Percentiles rank a stretch among this genome's conserved stretches.
Conservation (phyloP, 2,329 filamentous ascomycete genomes). For the Fusarium scirpi region DNA sequence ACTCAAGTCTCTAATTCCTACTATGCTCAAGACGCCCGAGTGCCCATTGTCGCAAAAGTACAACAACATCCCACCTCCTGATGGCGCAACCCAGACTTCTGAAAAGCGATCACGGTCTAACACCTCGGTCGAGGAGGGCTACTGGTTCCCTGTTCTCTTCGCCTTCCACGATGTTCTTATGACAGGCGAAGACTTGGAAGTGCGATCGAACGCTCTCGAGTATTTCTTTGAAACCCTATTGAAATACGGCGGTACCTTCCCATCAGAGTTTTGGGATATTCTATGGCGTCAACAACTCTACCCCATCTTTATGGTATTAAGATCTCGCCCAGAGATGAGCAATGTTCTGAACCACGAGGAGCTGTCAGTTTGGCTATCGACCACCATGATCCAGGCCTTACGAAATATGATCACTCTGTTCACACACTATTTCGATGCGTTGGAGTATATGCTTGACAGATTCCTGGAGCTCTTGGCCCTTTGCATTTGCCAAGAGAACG, state of each 20-base stretch:
- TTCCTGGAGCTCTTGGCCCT: conserved; percentile 94
- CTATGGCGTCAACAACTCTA: conserved; percentile 97
- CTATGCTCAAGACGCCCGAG: conserved; percentile 95
- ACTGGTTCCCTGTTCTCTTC: conserved; percentile 98
- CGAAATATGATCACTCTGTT: conserved; percentile 99
- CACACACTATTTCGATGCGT: conserved; percentile 95
- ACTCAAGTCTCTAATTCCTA: conserved; percentile 90
- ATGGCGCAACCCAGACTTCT: conserved; percentile 58
- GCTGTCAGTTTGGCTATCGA: conserved; percentile 97
- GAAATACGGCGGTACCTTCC: conserved; percentile 90
- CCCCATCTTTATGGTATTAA: conserved; percentile 97
- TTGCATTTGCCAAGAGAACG: conserved; percentile 99
- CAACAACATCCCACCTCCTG: conserved; percentile 55
- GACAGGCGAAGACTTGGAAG: conserved; percentile 98
- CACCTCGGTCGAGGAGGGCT: conserved; percentile 95
- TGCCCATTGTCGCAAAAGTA: conserved; percentile 84
- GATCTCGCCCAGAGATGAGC: conserved; percentile 95
- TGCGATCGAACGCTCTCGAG: conserved; percentile 88
- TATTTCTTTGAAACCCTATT: conserved; percentile 97
- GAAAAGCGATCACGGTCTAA: conserved; percentile 71
- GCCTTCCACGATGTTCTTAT: conserved; percentile 99
- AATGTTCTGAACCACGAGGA: conserved; percentile 97
- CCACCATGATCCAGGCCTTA: conserved; percentile 98
- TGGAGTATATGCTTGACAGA: conserved; percentile 98
- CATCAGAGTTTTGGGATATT: conserved; percentile 96